These are phyloP conservation scores for Backusella circina DNA, from an alignment of 192 early-diverging fungal genomes.

Conservation along the genomic window DNA sequence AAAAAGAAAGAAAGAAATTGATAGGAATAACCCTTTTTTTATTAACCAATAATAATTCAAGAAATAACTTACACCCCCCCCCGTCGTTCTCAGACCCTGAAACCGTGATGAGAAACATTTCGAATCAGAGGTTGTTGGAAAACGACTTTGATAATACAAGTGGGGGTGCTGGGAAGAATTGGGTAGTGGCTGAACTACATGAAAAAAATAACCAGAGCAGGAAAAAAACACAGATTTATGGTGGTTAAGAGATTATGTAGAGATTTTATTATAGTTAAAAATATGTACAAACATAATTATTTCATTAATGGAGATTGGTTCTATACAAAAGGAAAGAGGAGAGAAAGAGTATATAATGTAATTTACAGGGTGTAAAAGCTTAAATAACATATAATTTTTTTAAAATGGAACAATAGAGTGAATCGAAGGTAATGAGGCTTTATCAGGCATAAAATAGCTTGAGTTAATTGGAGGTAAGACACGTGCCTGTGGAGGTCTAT, in stretches of 20 bases:
- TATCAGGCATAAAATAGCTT: not conserved
- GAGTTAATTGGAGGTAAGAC: slow-evolving; percentile 1
- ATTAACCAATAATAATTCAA: not conserved
- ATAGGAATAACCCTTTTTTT: not conserved
- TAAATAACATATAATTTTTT: not conserved
- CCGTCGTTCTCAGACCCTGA: not conserved
- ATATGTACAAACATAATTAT: slow-evolving; percentile 1
- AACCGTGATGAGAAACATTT: not conserved
- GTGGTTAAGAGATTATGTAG: not conserved
- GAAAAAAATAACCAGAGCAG: not conserved
- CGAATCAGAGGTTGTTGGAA: not conserved
- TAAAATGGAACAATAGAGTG: slow-evolving; percentile 16
- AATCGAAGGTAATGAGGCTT: slow-evolving; percentile 12
- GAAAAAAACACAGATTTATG: not conserved
- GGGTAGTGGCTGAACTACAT: not conserved
- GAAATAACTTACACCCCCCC: not conserved
- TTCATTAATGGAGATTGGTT: not conserved
- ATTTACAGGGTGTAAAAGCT: not conserved
- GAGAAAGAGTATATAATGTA: not conserved
- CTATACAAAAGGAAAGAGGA: slow-evolving; percentile 1
- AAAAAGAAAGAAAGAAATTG: not conserved
- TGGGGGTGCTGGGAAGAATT: not conserved
- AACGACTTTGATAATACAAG: not conserved
- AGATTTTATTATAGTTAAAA: not conserved
- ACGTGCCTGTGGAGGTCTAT: slow-evolving; percentile 16